phyloP scores from a whole-genome alignment of 306 rosid species.

The Casuarina cunninghamiana region DNA sequence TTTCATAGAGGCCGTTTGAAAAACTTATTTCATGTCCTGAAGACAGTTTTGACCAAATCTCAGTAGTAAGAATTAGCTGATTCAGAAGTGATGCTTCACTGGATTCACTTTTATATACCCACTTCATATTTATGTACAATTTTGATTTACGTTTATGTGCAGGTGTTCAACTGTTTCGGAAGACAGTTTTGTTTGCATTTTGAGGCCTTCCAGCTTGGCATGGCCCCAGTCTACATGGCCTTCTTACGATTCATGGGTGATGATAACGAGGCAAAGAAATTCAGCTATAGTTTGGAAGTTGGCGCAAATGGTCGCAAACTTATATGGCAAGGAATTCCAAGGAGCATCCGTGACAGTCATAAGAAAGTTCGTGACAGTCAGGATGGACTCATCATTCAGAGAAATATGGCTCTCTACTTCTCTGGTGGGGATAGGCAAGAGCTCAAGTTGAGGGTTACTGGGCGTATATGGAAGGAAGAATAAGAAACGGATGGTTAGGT shows the following conservation, averaged over 20 bases:
- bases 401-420: slow-evolving; percentile 79
- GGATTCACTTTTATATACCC: background rate
- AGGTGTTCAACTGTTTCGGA: slow-evolving; percentile 91
- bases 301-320: slow-evolving; percentile 86
- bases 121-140: slow-evolving; percentile 6
- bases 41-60: background rate
- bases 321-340: slow-evolving; percentile 90
- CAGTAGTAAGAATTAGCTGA: background rate
- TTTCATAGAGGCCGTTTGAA: background rate
- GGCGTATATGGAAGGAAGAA: slow-evolving; percentile 98
- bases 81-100: background rate
- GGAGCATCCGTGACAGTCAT: slow-evolving; percentile 90
- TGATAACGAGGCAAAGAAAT: slow-evolving; percentile 75
- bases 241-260: slow-evolving; percentile 93
- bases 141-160: slow-evolving; percentile 24
- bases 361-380: slow-evolving; percentile 89
- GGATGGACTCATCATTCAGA: slow-evolving; percentile 92
- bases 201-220: slow-evolving; percentile 84
- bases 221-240: slow-evolving; percentile 89
- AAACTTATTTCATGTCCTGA: background rate
- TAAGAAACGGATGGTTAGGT: slow-evolving; percentile 40
- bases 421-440: slow-evolving; percentile 84
- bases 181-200: slow-evolving; percentile 92
- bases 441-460: slow-evolving; percentile 80
- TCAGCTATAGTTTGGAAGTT: slow-evolving; percentile 90